Percentiles rank a stretch among this genome's conserved stretches.
phyloP scores from a whole-genome alignment of 2,329 filamentous ascomycete genomes.

The Phaeosphaeria sp. region DNA sequence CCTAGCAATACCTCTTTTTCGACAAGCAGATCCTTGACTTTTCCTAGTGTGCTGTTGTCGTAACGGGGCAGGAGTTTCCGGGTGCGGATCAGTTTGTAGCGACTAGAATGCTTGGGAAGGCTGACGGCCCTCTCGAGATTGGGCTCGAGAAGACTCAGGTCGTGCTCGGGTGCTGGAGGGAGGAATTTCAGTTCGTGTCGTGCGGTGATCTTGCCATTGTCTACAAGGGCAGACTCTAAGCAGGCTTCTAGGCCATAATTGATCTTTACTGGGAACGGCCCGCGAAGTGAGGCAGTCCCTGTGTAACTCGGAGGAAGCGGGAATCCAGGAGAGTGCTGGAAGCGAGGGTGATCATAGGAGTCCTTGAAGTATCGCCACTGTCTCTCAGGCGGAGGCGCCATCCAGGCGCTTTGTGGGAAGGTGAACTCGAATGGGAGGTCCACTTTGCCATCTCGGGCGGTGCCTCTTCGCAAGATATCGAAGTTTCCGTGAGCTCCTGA shows the following conservation, averaged over 20 bases:
- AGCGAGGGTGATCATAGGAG: slow-evolving; percentile 26
- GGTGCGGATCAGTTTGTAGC: slow-evolving; percentile 30
- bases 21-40: slow-evolving; percentile 26
- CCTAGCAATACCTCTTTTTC: slow-evolving; percentile 33
- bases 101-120: slow-evolving; percentile 24
- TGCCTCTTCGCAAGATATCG: slow-evolving; percentile 28
- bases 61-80: slow-evolving; percentile 30
- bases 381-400: slow-evolving; percentile 17
- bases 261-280: slow-evolving; percentile 12
- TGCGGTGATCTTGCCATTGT: slow-evolving; percentile 1
- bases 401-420: slow-evolving; percentile 27
- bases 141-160: slow-evolving; percentile 21
- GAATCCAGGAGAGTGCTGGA: slow-evolving; percentile 34
- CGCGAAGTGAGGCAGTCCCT: not conserved
- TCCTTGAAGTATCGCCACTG: slow-evolving; percentile 24
- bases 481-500: slow-evolving; percentile 23
- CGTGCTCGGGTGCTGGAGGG: slow-evolving; percentile 21
- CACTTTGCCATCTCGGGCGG: slow-evolving; percentile 24
- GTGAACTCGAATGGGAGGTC: slow-evolving; percentile 36
- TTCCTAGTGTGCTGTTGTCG: slow-evolving; percentile 23
- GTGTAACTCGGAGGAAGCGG: slow-evolving; percentile 23
- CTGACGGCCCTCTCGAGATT: slow-evolving; percentile 18
- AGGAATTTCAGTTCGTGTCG: slow-evolving; percentile 8
- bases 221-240: slow-evolving; percentile 8
- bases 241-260: slow-evolving; percentile 25